A percentile compares a stretch with the other conserved stretches of the same genome.
Conservation (phyloP, 1,139 yeast species). For the Blastobotrys apis region DNA sequence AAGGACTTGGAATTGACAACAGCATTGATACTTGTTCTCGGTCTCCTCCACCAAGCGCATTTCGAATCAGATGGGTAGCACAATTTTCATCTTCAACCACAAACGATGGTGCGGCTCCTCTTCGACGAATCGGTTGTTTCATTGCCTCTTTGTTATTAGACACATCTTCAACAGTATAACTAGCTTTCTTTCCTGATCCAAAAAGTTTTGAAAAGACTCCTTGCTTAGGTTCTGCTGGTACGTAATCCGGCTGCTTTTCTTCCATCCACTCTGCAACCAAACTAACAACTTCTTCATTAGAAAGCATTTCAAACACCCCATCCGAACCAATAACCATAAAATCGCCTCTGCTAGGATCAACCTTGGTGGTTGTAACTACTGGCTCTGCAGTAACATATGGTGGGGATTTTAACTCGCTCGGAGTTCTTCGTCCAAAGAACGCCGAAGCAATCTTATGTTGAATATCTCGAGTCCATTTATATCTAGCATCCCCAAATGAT, state of each 20-base stretch:
- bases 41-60: constrained; percentile 84
- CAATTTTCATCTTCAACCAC: constrained; percentile 75
- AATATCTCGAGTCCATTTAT: constrained; percentile 72
- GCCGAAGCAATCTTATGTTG: constrained; percentile 72
- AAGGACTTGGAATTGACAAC: constrained; percentile 89
- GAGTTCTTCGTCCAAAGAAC: constrained; percentile 80
- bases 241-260: constrained; percentile 54
- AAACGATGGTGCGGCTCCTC: constrained; percentile 43
- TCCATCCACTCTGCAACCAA: constrained; percentile 95
- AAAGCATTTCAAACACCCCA: constrained; percentile 86
- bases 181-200: constrained; percentile 19
- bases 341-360: constrained; percentile 68
- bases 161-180: constrained; percentile 33
- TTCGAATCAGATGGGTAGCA: constrained; percentile 87
- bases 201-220: constrained; percentile 19
- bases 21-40: constrained; percentile 83
- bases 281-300: constrained; percentile 89
- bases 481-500: constrained; percentile 96
- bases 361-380: constrained; percentile 75
- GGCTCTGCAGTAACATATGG: constrained; percentile 99
- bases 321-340: constrained; percentile 92
- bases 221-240: constrained; percentile 10
- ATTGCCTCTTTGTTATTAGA: constrained; percentile 45
- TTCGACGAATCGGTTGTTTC: constrained; percentile 53
- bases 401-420: constrained; percentile 76